phyloP scores from a whole-genome alignment of 441 rosid species.

The Pelargonium myrrhifolium region DNA sequence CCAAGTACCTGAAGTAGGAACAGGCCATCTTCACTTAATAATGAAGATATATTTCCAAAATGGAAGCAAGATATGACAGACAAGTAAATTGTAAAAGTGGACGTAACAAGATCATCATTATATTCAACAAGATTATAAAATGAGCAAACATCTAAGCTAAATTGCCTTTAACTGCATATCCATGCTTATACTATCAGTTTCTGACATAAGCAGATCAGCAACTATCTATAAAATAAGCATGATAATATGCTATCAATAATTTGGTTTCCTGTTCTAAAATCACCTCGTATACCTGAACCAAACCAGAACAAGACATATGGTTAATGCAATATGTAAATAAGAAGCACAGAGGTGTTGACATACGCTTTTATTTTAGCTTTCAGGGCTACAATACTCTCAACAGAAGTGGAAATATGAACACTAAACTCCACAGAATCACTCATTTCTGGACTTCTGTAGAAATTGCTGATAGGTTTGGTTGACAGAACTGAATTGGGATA shows the following conservation, averaged over 20 bases:
- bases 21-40: background rate
- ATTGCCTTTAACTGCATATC: no score
- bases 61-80: background rate
- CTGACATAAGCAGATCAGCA: no score
- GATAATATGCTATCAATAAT: no score
- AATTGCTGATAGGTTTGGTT: conserved; percentile 37
- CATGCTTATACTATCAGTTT: no score
- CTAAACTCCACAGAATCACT: conserved; percentile 31
- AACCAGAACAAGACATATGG: background rate
- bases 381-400: conserved; percentile 19
- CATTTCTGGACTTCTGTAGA: conserved; percentile 38
- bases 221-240: no score
- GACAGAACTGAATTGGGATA: conserved; percentile 38
- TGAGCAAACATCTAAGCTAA: no score
- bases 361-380: conserved; percentile 24
- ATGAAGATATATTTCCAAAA: background rate
- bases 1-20: background rate
- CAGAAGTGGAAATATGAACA: conserved; percentile 28
- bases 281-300: background rate
- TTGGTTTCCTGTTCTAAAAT: no score
- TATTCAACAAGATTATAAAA: no score
- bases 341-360: background rate
- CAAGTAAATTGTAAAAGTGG: no score
- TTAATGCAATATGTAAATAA: background rate
- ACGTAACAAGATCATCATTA: no score